phyloP scores from a whole-genome alignment of 345 rosid species.

The Arabidopsis suecica region DNA sequence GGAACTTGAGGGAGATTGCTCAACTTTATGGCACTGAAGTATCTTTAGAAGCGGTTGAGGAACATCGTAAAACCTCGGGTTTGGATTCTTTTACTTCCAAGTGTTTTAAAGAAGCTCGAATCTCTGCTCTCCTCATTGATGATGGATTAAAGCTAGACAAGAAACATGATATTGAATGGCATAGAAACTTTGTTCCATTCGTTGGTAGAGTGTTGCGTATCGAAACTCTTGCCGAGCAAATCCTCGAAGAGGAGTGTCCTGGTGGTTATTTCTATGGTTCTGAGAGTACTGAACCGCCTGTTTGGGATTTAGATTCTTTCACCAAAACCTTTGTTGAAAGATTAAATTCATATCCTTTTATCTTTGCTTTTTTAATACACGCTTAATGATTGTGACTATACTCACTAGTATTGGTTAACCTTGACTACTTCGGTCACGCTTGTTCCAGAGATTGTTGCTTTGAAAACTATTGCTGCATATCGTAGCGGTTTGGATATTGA shows the following conservation, averaged over 20 bases:
- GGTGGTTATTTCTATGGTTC: too few relatives aligned
- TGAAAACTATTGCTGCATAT: constrained; percentile 93
- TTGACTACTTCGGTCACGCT: constrained; percentile 54
- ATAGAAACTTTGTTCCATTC: constrained; percentile 58
- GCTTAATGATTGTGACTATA: background rate
- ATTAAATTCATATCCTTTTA: constrained; percentile 88
- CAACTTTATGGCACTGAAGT: constrained; percentile 70
- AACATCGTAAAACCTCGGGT: constrained; percentile 64
- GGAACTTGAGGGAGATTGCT: constrained; percentile 79
- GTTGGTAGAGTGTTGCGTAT: constrained; percentile 85
- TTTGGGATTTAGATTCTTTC: constrained; percentile 77
- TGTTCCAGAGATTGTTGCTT: constrained; percentile 64
- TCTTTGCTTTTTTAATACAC: background rate
- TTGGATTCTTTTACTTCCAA: constrained; percentile 56
- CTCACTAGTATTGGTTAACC: constrained; percentile 49
- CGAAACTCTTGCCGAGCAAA: constrained; percentile 83
- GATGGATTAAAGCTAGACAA: constrained; percentile 87
- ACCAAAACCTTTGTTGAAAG: constrained; percentile 55
- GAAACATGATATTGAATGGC: constrained; percentile 77
- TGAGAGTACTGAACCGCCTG: constrained; percentile 18
- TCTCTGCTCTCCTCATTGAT: constrained; percentile 83
- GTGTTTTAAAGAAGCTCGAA: constrained; percentile 78
- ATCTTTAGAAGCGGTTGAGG: constrained; percentile 66
- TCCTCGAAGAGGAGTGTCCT: constrained; percentile 57
- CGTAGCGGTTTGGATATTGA: constrained; percentile 87